Base-by-base conservation (phyloP, 2,329 filamentous ascomycete species). In the Ceratocystis huliohia region DNA sequence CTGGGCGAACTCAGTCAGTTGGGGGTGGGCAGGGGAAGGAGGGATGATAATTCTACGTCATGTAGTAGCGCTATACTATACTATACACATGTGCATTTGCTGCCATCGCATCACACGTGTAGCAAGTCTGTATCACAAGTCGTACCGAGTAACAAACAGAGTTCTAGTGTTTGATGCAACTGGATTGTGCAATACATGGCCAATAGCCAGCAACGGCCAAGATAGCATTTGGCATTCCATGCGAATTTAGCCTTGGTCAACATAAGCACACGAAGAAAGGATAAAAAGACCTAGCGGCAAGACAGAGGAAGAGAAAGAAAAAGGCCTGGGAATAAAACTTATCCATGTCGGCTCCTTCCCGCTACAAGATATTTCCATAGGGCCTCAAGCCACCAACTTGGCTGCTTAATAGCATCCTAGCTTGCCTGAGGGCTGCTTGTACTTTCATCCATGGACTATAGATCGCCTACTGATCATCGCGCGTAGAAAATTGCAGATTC, bases 321-420 rank as follows among this genome's bases (percentile, higher is more conserved):
- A 41, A 41, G 37, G 37, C 37, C 37, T 41, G 37, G 61, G 61
- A 63, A 63, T 20, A 63, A 63, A 50, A 48, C 44, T 63, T 63
- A 63, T 63, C 61, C 61, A 46, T 33, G 59, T 22, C 33, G 17
- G 25, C 50, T 56, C 50, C 50, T 22, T 56, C 50, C 50, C 41
- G 41, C 59, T 25, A 62, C 33, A 62, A 44, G 44, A 22, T 46
- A 63, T 22, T 50, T 33, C 22, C 28, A 63, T 30, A 53, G 28
- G 2, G 10, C 10, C 41, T 45, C 41, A 63, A 37, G 17, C 5
- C 57, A 61, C 30, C 8, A 61, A 28, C 17, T 7, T 4, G 37
- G 37, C 37, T 15, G 46, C 20, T 48, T 20, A 33, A 5, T 33
- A 33, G 6, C 0, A 33, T 33, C 5, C 30, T 33, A 6, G 30